phyloP scores from a whole-genome alignment of 2,329 filamentous ascomycete genomes.

The Paraphaeosphaeria sporulosa region DNA sequence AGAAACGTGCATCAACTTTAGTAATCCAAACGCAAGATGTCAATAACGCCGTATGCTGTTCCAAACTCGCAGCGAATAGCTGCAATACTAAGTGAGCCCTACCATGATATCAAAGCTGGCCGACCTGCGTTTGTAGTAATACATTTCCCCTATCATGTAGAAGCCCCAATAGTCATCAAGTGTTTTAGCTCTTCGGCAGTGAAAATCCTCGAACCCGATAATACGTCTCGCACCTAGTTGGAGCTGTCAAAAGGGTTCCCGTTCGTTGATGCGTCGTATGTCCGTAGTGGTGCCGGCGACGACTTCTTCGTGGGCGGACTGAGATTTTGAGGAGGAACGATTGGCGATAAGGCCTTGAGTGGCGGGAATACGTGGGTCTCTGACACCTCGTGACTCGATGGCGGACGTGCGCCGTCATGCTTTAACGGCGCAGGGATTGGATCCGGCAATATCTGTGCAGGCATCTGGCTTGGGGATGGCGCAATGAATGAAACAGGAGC shows the following conservation, averaged over 20 bases:
- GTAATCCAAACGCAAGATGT: no score
- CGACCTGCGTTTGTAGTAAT: slow-evolving; percentile 1
- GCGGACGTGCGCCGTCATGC: slow-evolving; percentile 48
- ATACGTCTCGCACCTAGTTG: neutral
- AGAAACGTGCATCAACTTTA: neutral
- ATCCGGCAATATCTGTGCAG: slow-evolving; percentile 44
- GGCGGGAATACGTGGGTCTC: slow-evolving; percentile 64
- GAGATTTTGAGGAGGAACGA: slow-evolving; percentile 63
- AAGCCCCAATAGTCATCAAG: neutral
- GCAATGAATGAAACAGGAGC: slow-evolving; percentile 32
- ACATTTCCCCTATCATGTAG: neutral
- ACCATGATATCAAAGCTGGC: neutral
- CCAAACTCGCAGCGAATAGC: neutral
- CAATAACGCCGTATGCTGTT: neutral
- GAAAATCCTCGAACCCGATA: neutral
- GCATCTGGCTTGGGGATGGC: slow-evolving; percentile 41
- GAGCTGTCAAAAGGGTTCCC: slow-evolving; percentile 8
- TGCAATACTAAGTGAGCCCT: neutral
- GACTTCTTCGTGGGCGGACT: slow-evolving; percentile 67
- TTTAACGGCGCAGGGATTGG: slow-evolving; percentile 56
- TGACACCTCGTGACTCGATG: slow-evolving; percentile 42
- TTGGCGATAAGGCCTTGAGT: slow-evolving; percentile 64
- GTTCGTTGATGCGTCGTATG: slow-evolving; percentile 11
- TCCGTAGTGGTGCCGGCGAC: slow-evolving; percentile 34
- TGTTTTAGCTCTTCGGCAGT: neutral